Evolutionary conservation across 176 grass and related monocot species (phyloP).

Genomic region (Otatea glauca): DNA sequence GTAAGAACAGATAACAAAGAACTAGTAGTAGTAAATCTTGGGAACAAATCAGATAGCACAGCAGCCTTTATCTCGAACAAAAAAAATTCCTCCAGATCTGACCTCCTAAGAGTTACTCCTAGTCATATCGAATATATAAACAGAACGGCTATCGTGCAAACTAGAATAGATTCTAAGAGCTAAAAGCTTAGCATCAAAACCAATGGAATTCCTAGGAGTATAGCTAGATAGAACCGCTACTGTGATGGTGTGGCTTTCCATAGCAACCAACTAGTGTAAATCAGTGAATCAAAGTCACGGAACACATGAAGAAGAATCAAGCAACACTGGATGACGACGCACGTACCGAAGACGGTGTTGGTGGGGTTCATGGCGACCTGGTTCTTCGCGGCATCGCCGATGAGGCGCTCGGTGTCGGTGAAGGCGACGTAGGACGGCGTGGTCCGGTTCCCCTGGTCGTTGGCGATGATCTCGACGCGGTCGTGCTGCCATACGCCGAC

Average conservation of each 20-base stretch:
- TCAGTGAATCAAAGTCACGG: background rate
- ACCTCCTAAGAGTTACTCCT: background rate
- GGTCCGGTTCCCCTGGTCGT: constrained; percentile 90
- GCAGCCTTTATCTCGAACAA: background rate
- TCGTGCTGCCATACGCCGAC: constrained; percentile 95
- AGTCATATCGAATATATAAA: background rate
- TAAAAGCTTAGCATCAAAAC: background rate
- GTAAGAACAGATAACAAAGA: background rate
- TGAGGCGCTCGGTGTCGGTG: constrained; percentile 85
- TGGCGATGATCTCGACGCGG: constrained; percentile 95
- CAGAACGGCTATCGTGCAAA: background rate
- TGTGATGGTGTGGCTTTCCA: background rate
- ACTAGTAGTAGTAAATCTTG: background rate
- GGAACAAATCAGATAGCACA: background rate
- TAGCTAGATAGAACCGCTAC: background rate
- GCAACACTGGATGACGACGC: background rate
- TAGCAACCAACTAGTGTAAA: background rate
- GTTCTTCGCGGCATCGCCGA: constrained; percentile 89
- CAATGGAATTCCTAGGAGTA: background rate
- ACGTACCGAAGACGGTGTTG: constrained; percentile 91
- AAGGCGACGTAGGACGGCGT: constrained; percentile 85
- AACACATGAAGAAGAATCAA: background rate
- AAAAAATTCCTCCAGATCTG: background rate
- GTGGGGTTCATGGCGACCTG: constrained; percentile 97
- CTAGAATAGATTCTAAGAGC: background rate